Evolutionary conservation across 179 eudicot genomes (phyloP).

Genomic region (Beta lomatogona): DNA sequence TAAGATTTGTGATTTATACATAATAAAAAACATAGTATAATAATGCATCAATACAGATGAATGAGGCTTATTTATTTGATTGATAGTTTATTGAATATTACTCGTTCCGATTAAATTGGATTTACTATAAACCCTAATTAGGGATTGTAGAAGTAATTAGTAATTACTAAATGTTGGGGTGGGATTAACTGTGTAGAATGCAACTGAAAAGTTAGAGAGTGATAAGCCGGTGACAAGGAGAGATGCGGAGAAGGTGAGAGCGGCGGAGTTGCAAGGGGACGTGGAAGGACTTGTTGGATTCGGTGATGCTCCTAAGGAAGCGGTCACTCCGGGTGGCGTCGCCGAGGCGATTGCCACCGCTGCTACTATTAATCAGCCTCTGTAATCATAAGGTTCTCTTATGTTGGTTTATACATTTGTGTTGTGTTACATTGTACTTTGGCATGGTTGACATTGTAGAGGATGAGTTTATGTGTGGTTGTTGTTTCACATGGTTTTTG

Average conservation of each 20-base stretch:
- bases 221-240: conserved; percentile 33
- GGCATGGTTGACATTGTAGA: not conserved
- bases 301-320: conserved; percentile 30
- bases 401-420: not conserved
- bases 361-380: conserved; percentile 33
- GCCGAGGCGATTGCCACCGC: conserved; percentile 35
- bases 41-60: no score
- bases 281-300: conserved; percentile 31
- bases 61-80: no score
- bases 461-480: no score
- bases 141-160: not conserved
- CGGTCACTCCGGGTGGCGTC: conserved; percentile 34
- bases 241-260: conserved; percentile 39
- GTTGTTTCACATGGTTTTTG: no score
- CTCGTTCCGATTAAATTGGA: no score
- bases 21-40: no score
- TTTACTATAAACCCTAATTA: not conserved
- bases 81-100: no score
- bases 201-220: conserved; percentile 28
- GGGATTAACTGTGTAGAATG: conserved; percentile 24
- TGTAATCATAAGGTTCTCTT: not conserved
- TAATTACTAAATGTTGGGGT: not conserved
- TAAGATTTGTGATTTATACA: no score
- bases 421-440: not conserved
- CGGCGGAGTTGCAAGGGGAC: conserved; percentile 42